Evolutionary conservation across 1,139 yeast genomes (phyloP).

Genomic region (Wickerhamomyces sp.): DNA sequence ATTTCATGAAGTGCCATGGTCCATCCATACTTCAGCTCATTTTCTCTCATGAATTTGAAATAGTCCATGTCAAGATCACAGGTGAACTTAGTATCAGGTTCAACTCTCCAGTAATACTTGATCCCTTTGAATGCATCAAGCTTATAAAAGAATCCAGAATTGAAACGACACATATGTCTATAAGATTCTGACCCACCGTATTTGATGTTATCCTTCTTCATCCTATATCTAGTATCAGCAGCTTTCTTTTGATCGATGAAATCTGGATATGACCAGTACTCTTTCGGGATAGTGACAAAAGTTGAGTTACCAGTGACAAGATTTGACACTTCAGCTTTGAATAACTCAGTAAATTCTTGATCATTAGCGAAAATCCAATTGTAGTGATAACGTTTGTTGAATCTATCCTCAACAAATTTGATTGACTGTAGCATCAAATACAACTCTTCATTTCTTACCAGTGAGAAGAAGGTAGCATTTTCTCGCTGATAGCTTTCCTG

Average conservation of each 20-base stretch:
- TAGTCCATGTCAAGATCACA: slow-evolving; percentile 22
- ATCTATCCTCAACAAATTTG: slow-evolving; percentile 49
- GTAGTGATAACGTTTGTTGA: slow-evolving; percentile 47
- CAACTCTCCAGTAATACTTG: slow-evolving; percentile 80
- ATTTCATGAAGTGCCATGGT: slow-evolving; percentile 76
- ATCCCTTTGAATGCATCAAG: slow-evolving; percentile 18
- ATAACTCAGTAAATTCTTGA: slow-evolving; percentile 45
- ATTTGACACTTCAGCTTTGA: slow-evolving; percentile 37
- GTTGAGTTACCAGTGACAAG: slow-evolving; percentile 44
- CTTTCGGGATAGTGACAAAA: slow-evolving; percentile 45
- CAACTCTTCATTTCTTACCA: slow-evolving; percentile 50
- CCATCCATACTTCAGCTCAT: slow-evolving; percentile 22
- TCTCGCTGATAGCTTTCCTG: slow-evolving; percentile 21
- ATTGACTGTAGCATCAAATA: slow-evolving; percentile 45
- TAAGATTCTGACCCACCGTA: slow-evolving; percentile 63
- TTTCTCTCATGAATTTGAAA: slow-evolving; percentile 24
- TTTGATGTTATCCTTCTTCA: slow-evolving; percentile 44
- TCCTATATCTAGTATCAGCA: slow-evolving; percentile 25
- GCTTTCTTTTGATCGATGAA: slow-evolving; percentile 57
- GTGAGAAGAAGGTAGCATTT: slow-evolving; percentile 51
- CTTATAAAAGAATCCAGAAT: slow-evolving; percentile 75
- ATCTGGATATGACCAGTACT: slow-evolving; percentile 54
- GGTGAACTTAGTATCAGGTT: slow-evolving; percentile 57
- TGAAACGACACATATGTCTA: slow-evolving; percentile 89
- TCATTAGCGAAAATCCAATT: slow-evolving; percentile 64